Evolutionary conservation across 169 alveolate species (phyloP), one percentile per base, ranked within the genome.

Genomic region (Besnoitia besnoiti): DNA sequence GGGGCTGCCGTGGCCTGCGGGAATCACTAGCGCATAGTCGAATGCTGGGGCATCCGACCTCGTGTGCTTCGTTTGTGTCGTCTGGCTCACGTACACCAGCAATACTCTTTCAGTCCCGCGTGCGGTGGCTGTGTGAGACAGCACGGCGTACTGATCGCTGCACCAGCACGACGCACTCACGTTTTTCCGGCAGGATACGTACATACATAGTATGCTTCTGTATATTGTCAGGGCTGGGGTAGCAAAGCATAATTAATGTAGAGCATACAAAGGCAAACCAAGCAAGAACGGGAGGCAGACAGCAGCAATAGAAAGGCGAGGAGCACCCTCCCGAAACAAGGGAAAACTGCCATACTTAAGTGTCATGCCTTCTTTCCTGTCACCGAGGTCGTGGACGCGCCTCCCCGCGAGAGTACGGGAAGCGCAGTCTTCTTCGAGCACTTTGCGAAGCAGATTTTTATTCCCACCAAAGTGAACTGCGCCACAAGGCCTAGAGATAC

Each of bases 401-500:
- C 82, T 37, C 5, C n/a, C n/a, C 46, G 39, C 5, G 82, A 73
- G 14, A 73, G 27, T n/a, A 73, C 10, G 46, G 82, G 82, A 35
- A 73, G 46, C 12, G 82, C 47, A 0, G 82, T 21, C n/a, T 73
- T 73, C 46, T 73, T 73, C n/a, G 82, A 73, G 12, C 39, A 35
- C 82, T 37, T 73, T 73, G 10, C 44, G n/a, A 19, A 8, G n/a
- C 82, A 73, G 44, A 73, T 35, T 73, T 73, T 73, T 73, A 73
- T 73, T 73, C 82, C 82, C 39, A 73, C 44, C 10, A 77, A 16
- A 27, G 59, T 77, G 30, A 42, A 40, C 87, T 77, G 87, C 19
- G 40, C 3, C 12, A 77, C 61, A 55, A 77, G 49, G 33, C 87
- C 59, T n/a, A 44, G 3, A 27, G 87, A 77, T 24, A 77, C 87